phyloP scores from a whole-genome alignment of 2,329 filamentous ascomycete genomes.

The Clonostachys sp. region DNA sequence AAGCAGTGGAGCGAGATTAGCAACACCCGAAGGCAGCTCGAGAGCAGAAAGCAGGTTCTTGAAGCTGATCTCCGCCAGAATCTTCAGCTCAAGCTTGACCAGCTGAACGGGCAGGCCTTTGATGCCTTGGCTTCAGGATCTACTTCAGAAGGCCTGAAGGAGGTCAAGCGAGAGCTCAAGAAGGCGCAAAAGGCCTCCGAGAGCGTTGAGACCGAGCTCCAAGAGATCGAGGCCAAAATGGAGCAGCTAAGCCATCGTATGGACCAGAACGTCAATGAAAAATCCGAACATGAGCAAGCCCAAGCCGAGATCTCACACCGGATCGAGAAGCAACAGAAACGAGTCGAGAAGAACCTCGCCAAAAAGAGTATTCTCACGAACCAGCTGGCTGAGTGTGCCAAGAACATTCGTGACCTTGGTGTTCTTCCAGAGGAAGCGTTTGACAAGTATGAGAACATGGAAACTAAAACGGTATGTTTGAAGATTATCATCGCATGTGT shows the following conservation, averaged over 20 bases:
- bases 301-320: slow-evolving; percentile 71
- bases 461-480: slow-evolving; percentile 64
- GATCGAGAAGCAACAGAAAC: slow-evolving; percentile 83
- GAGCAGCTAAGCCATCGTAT: slow-evolving; percentile 48
- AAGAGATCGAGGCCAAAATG: slow-evolving; percentile 70
- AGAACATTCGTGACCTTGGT: slow-evolving; percentile 88
- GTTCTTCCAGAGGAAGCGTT: slow-evolving; percentile 93
- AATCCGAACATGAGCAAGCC: slow-evolving; percentile 61
- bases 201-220: slow-evolving; percentile 62
- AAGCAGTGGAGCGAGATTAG: slow-evolving; percentile 74
- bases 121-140: slow-evolving; percentile 59
- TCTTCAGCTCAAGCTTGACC: slow-evolving; percentile 79
- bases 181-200: slow-evolving; percentile 67
- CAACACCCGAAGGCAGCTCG: slow-evolving; percentile 68
- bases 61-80: slow-evolving; percentile 90
- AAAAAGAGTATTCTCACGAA: slow-evolving; percentile 77
- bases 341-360: slow-evolving; percentile 87
- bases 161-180: slow-evolving; percentile 76
- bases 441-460: slow-evolving; percentile 81
- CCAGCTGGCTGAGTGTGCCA: slow-evolving; percentile 74
- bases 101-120: slow-evolving; percentile 72
- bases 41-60: slow-evolving; percentile 75
- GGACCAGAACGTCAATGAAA: slow-evolving; percentile 49
- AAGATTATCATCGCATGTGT: not conserved
- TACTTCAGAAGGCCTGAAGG: slow-evolving; percentile 63